These are phyloP conservation scores for Tympanopsis confertula DNA, from an alignment of 2,329 filamentous ascomycete species.

Conservation along the genomic window DNA sequence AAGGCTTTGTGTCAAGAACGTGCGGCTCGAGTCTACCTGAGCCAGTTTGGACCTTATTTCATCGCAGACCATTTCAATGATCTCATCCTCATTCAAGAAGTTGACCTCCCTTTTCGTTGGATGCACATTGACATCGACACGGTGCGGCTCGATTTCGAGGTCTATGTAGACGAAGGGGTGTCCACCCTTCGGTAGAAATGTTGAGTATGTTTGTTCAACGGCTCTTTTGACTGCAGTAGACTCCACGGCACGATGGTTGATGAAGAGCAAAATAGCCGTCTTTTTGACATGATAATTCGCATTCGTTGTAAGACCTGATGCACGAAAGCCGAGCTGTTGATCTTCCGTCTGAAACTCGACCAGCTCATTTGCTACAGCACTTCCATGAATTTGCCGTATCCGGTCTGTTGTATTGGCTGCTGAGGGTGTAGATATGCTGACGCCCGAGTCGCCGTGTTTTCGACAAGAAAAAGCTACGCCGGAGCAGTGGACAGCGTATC, in stretches of 20 bases:
- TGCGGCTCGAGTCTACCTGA: constrained; percentile 83
- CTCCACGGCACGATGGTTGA: constrained; percentile 91
- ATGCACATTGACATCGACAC: constrained; percentile 95
- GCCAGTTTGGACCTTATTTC: constrained; percentile 69
- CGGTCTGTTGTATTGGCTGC: constrained; percentile 66
- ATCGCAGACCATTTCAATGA: constrained; percentile 74
- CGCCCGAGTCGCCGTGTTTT: constrained; percentile 80
- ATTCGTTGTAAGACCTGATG: constrained; percentile 73
- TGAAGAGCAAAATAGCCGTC: constrained; percentile 79
- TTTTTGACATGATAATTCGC: constrained; percentile 92
- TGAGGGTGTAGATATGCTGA: constrained; percentile 68
- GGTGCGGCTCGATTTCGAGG: constrained; percentile 79
- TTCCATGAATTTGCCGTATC: constrained; percentile 82
- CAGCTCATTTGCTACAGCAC: constrained; percentile 74
- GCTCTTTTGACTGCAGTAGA: constrained; percentile 80
- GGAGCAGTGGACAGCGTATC: constrained; percentile 83
- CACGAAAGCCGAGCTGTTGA: constrained; percentile 71
- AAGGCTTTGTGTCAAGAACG: constrained; percentile 86
- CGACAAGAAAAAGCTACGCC: constrained; percentile 95
- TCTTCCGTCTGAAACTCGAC: constrained; percentile 65
- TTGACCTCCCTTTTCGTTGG: constrained; percentile 95
- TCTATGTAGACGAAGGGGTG: constrained; percentile 91
- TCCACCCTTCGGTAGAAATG: constrained; percentile 82
- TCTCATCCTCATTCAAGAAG: constrained; percentile 94
- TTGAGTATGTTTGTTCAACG: constrained; percentile 77